Base-by-base conservation (phyloP, 345 rosid species). In the Luvunga scandens region DNA sequence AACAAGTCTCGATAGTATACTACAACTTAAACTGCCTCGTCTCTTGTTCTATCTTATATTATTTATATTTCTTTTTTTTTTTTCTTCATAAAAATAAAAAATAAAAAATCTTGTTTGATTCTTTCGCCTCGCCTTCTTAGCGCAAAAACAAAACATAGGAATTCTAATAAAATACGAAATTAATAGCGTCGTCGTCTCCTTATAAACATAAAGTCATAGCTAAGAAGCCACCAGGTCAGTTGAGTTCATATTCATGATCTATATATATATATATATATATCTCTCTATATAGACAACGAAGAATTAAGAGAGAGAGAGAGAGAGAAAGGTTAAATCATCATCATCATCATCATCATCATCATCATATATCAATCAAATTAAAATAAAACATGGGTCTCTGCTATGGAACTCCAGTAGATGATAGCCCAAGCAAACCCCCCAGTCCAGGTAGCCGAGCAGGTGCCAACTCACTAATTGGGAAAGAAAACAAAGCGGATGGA, bases 71-170 rank as follows among this genome's bases (percentile, higher is more conserved):
- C 14, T 34, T 48, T 16, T 42, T 12, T 13, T 34, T 10, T 28
- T n/a, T 5, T 4, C 21, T 12, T 14, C 6, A n/a, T n/a, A n/a
- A n/a, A n/a, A 30, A 7, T 16, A 42, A 42, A 10, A 42, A 42
- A 42, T 0, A 45, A 45, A 45, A 45, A 45, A 13, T 22, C 9
- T 75, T 80, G 72, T 24, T n/a, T n/a, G 66, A 9, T 33, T 33
- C 14, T 21, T 75, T 75, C 78, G 75, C 62, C 82, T 50, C 75
- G 53, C 70, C 75, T 80, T 75, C 82, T 57, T 14, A 7, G 79
- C 18, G 56, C 22, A 50, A 14, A 16, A 18, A 53, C 57, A 53
- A 53, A 53, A 18, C 50, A 45, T 45, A 0, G 16, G 50, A 0
- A 45, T 45, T 45, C 50, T 45, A 45, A 45, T 45, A 45, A 14